A percentile compares a stretch with the other conserved stretches of the same genome.
These are phyloP conservation scores for Kondoa subrosea DNA, from an alignment of 768 basidiomycete genomes.

Conservation along the genomic window DNA sequence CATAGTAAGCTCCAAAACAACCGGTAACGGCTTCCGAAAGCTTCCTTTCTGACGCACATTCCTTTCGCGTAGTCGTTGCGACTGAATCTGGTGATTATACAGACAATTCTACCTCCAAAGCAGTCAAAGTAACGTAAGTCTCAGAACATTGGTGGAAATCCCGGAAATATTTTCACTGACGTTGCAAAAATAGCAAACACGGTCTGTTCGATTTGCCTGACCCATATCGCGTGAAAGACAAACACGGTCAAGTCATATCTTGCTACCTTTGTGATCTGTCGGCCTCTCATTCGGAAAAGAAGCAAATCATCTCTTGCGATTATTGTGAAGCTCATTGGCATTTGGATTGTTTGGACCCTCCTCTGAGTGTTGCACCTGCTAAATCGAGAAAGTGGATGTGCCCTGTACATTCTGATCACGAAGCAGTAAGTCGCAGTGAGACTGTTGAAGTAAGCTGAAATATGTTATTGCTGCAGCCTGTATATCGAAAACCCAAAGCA, in stretches of 20 bases:
- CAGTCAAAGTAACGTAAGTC: not conserved
- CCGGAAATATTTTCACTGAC: no score
- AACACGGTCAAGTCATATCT: conserved; percentile 61
- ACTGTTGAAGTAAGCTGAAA: not conserved
- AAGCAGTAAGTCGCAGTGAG: conserved; percentile 45
- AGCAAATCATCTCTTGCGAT: conserved; percentile 71
- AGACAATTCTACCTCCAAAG: not conserved
- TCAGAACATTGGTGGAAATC: no score
- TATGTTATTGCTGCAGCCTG: conserved; percentile 41
- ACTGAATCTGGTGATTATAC: conserved; percentile 5
- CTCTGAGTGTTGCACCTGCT: conserved; percentile 65
- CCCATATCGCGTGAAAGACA: conserved; percentile 66
- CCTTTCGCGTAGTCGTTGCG: not conserved
- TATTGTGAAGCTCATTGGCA: conserved; percentile 92
- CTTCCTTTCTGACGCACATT: not conserved
- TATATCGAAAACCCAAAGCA: conserved; percentile 58
- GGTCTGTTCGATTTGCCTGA: conserved; percentile 57
- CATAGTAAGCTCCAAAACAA: conserved; percentile 23
- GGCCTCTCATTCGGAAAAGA: conserved; percentile 40
- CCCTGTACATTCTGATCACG: conserved; percentile 82
- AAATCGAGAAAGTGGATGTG: conserved; percentile 96
- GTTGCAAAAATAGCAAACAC: not conserved
- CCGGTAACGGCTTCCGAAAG: not conserved
- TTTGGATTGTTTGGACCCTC: conserved; percentile 86
- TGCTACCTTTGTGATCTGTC: conserved; percentile 82